These are phyloP conservation scores for Limnanthes douglasii DNA, from an alignment of 345 rosid species.

Conservation along the genomic window DNA sequence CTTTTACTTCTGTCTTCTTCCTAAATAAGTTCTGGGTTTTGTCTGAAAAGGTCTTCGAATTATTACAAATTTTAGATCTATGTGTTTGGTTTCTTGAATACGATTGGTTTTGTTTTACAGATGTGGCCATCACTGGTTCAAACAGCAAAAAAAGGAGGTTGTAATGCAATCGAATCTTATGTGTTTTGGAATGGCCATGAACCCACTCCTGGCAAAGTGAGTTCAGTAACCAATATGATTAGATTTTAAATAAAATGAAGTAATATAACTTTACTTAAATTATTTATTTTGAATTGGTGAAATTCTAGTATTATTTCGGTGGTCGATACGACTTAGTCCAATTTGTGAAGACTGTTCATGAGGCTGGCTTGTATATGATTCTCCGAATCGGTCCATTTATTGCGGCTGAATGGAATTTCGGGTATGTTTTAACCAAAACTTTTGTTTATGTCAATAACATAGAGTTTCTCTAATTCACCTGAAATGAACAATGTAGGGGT, in stretches of 20 bases:
- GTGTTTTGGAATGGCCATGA: constrained; percentile 98
- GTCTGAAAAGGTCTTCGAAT: no score
- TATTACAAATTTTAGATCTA: background rate
- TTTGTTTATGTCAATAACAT: background rate
- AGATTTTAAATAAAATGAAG: no score
- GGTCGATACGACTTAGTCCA: constrained; percentile 82
- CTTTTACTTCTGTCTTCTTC: no score
- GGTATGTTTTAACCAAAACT: constrained; percentile 21
- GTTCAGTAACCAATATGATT: constrained; percentile 5
- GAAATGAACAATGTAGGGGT: constrained; percentile 32
- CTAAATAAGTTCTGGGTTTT: no score
- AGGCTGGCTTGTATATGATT: constrained; percentile 80
- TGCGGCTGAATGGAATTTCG: constrained; percentile 90
- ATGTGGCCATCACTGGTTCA: constrained; percentile 88
- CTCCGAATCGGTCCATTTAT: constrained; percentile 94
- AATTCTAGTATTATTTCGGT: constrained; percentile 51
- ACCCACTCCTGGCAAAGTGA: constrained; percentile 54
- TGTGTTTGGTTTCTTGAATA: background rate
- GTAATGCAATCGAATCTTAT: constrained; percentile 65
- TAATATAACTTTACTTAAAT: no score
- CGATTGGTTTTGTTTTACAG: constrained; percentile 11
- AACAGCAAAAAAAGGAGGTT: constrained; percentile 89
- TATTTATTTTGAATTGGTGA: no score
- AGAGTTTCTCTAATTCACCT: background rate
- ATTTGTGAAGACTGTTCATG: constrained; percentile 74